Conservation (phyloP, 2,329 filamentous ascomycete species). For the Hyphodiscus sp. region DNA sequence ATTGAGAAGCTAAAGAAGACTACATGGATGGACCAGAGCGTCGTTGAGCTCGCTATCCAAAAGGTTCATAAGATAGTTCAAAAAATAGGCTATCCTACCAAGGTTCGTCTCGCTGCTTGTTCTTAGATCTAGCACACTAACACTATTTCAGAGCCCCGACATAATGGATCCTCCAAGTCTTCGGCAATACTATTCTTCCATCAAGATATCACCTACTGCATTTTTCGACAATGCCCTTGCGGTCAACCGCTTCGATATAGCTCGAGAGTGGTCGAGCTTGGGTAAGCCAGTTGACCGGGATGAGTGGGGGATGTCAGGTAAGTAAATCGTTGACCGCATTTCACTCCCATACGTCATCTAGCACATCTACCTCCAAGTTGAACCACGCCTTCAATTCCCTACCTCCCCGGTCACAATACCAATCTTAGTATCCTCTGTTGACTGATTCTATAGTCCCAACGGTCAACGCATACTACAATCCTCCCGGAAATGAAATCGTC, state of each 20-base stretch:
- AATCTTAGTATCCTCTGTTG: too few relatives aligned
- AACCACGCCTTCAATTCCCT: too few relatives aligned
- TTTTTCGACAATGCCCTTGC: conserved; percentile 54
- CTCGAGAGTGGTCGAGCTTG: conserved; percentile 48
- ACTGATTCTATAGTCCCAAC: conserved; percentile 27
- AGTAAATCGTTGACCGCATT: not conserved
- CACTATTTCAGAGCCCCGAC: conserved; percentile 42
- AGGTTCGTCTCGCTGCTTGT: conserved; percentile 20
- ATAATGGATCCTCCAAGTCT: conserved; percentile 52
- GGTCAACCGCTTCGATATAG: conserved; percentile 41
- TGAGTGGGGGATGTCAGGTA: conserved; percentile 49
- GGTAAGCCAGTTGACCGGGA: conserved; percentile 54
- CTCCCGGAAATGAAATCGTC: conserved; percentile 56
- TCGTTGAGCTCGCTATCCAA: conserved; percentile 51
- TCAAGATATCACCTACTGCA: conserved; percentile 42
- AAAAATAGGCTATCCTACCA: conserved; percentile 62
- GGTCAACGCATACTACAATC: conserved; percentile 62
- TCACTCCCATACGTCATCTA: too few relatives aligned
- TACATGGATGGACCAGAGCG: conserved; percentile 58
- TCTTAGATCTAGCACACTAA: conserved; percentile 10
- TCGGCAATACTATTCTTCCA: conserved; percentile 47
- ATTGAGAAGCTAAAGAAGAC: conserved; percentile 51
- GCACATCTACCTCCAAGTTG: too few relatives aligned
- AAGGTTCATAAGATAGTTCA: conserved; percentile 63
- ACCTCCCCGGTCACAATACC: too few relatives aligned